A percentile compares a stretch with the other conserved stretches of the same genome.
These are phyloP conservation scores for Lactifluus volemus DNA, from an alignment of 768 basidiomycete species.

Conservation along the genomic window DNA sequence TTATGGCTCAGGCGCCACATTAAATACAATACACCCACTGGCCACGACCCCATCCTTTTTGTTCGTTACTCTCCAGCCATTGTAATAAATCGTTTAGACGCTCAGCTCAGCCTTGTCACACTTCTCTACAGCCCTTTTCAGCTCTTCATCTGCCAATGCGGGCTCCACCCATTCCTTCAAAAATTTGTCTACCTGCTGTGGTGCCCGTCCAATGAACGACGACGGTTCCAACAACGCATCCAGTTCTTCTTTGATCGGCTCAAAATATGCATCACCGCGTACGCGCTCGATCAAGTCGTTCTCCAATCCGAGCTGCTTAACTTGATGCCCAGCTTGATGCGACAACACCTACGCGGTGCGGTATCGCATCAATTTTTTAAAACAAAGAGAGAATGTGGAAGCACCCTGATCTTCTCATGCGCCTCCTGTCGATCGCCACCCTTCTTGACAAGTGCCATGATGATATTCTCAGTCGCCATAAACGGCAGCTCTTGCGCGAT, in stretches of 20 bases:
- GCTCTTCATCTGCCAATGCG: conserved; percentile 54
- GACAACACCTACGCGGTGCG: conserved; percentile 57
- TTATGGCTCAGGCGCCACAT: no score
- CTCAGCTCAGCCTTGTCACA: conserved; percentile 56
- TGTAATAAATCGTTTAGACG: conserved; percentile 30
- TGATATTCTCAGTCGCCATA: conserved; percentile 99
- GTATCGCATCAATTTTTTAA: background rate
- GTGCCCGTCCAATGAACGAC: conserved; percentile 90
- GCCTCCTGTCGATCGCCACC: conserved; percentile 95
- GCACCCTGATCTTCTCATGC: conserved; percentile 87
- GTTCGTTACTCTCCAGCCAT: no score
- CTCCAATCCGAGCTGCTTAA: conserved; percentile 89
- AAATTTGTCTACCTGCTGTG: conserved; percentile 90
- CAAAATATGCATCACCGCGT: conserved; percentile 75
- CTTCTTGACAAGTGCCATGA: conserved; percentile 95
- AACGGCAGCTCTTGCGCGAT: conserved; percentile 95
- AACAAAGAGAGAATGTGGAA: conserved; percentile 20
- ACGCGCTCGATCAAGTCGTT: conserved; percentile 94
- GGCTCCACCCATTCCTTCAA: conserved; percentile 80
- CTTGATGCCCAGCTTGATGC: conserved; percentile 89
- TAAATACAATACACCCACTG: no score
- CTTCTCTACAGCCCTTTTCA: conserved; percentile 42
- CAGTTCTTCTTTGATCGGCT: conserved; percentile 73
- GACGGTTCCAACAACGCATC: conserved; percentile 73
- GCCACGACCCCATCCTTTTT: no score